These are phyloP conservation scores for Saccharomycopsis oosterbeekiorum DNA, from an alignment of 805 yeast species.

Conservation along the genomic window DNA sequence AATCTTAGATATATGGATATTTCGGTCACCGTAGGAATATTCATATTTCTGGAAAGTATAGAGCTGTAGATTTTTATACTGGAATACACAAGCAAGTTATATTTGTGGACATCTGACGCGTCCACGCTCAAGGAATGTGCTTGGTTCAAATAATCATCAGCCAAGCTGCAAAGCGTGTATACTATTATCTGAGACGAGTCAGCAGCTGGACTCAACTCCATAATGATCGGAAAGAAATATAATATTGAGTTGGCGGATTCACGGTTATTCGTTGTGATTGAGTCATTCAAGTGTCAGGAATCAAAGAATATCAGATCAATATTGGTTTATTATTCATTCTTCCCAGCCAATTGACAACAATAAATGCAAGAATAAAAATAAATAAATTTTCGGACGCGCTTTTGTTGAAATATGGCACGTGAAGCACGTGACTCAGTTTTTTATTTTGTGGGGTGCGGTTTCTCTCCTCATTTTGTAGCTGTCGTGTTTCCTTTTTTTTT, in stretches of 20 bases:
- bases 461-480: background rate
- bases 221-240: too few species aligned
- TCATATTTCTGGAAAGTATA: slow-evolving; percentile 5
- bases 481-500: background rate
- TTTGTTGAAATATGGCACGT: background rate
- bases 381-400: too few species aligned
- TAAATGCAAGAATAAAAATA: too few species aligned
- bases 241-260: too few species aligned
- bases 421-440: background rate
- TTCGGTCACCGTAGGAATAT: slow-evolving; percentile 10
- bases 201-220: background rate
- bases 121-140: slow-evolving; percentile 5
- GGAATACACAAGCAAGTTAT: slow-evolving; percentile 11
- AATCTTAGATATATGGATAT: slow-evolving; percentile 8
- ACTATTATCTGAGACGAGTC: slow-evolving; percentile 1
- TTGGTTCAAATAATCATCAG: slow-evolving; percentile 6
- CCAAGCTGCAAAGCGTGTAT: slow-evolving; percentile 2
- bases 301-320: too few species aligned
- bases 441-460: background rate
- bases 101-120: background rate
- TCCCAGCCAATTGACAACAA: too few species aligned
- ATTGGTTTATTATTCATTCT: too few species aligned
- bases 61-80: slow-evolving; percentile 12
- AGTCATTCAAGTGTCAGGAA: too few species aligned
- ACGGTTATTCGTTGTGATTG: too few species aligned